These are phyloP conservation scores for Phialophora macrospora DNA, from an alignment of 2,329 filamentous ascomycete species.

Conservation along the genomic window DNA sequence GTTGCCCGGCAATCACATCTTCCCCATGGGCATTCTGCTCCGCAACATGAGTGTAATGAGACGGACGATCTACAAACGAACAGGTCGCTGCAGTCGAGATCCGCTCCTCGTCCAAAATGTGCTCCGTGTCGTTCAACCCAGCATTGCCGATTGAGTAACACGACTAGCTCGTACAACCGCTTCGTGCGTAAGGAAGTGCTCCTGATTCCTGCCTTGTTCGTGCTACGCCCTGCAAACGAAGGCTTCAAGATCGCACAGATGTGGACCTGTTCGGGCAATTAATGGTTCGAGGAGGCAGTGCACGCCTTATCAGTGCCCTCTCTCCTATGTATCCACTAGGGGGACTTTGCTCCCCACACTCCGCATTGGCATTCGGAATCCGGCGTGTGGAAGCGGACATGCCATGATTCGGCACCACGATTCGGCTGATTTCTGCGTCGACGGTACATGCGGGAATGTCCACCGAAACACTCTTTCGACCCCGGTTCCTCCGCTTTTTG, in stretches of 20 bases:
- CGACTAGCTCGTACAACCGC: not conserved
- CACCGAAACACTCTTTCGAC: slow-evolving; percentile 3
- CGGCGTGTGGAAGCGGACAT: not conserved
- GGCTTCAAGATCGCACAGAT: not conserved
- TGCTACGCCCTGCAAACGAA: not conserved
- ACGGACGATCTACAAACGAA: not conserved
- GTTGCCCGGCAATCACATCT: not conserved
- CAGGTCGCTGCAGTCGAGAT: not conserved
- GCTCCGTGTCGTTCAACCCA: not conserved
- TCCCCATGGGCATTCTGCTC: not conserved
- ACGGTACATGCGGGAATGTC: slow-evolving; percentile 11
- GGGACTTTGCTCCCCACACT: not conserved
- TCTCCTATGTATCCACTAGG: too few species aligned
- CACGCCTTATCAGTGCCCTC: not conserved
- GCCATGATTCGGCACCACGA: not conserved
- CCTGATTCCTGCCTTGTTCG: not conserved
- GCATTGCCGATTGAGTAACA: not conserved
- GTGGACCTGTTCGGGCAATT: not conserved
- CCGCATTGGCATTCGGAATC: not conserved
- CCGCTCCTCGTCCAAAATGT: not conserved
- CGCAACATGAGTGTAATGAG: not conserved
- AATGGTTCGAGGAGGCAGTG: not conserved
- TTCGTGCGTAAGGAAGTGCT: not conserved
- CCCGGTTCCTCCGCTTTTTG: not conserved
- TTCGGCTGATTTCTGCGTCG: not conserved